Base-by-base conservation (phyloP, 2,329 filamentous ascomycete species). In the Ascochyta rabiei region DNA sequence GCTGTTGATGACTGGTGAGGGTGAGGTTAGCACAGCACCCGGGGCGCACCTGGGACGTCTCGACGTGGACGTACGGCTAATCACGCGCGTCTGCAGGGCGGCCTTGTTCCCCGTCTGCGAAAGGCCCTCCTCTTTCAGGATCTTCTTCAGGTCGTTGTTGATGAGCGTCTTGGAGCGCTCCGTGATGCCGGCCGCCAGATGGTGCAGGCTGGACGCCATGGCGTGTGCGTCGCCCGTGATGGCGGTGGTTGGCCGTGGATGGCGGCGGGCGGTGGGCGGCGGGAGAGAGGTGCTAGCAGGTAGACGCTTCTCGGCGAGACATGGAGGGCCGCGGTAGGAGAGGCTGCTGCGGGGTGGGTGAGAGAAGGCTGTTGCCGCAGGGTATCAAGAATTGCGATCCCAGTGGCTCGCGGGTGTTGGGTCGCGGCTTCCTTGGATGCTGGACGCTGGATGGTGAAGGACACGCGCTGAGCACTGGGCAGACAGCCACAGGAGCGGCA, bases 71-170 rank as follows among this genome's bases (percentile, higher is more conserved):
- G 76, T 81, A 98, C 95, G 84, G 55, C 85, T 80, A 60, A 89
- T 85, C 57, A 97, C 89, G 67, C 93, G 88, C 54, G 80, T 79
- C 76, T 96, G 92, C 56, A 98, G 80, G 37, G 89, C 84, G 30
- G 86, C 85, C 80, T 99, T 99, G 68, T 95, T 88, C 18, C 95
- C 95, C 24, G 88, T 90, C 62, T 85, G 84, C 31, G 96, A 80
- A 21, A 54, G 40, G 41, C 86, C 84, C 77, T 96, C 90, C 57
- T 84, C 80, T 60, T 86, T 84, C 70, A 93, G 89, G 62, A 98
- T 88, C 47, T 82, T 82, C 66, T 91, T 90, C 43, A 97, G 83
- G 66, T 93, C 87, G 56, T 79, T 79, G 69, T 86, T 87, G 49
- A 86, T 78, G 47, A 87, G 75, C 8, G 76, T 81, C 68, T 84